A percentile compares a stretch with the other conserved stretches of the same genome.
Conservation (phyloP, 345 rosid genomes). For the Toxicodendron radicans region DNA sequence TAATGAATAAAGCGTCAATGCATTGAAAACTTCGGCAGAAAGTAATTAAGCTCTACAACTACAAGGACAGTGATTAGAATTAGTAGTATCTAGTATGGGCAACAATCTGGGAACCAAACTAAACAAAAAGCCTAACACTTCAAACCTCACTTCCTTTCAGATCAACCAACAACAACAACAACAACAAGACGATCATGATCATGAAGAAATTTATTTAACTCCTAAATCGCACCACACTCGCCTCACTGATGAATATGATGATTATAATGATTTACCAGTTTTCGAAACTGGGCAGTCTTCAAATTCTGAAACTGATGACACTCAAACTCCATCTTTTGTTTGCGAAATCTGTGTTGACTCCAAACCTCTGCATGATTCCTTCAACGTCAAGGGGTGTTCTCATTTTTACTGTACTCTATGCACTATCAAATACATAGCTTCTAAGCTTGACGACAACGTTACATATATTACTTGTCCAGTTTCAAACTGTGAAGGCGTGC, state of each 20-base stretch:
- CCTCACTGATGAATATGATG: not conserved
- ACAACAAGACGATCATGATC: not conserved
- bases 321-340: conserved; percentile 19
- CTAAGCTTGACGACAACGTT: conserved; percentile 47
- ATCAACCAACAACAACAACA: not conserved
- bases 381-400: conserved; percentile 43
- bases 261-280: not conserved
- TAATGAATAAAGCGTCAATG: too few relatives aligned
- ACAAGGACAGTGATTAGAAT: too few relatives aligned
- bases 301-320: not conserved
- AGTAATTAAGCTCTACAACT: too few relatives aligned
- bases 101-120: not conserved
- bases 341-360: conserved; percentile 59
- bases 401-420: conserved; percentile 57
- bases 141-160: not conserved
- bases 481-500: conserved; percentile 23
- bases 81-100: too few relatives aligned
- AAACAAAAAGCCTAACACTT: not conserved
- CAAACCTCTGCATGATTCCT: conserved; percentile 27
- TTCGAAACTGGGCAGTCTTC: not conserved
- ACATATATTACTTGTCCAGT: conserved; percentile 36
- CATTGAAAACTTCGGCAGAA: too few relatives aligned
- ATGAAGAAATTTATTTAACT: not conserved
- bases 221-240: not conserved
- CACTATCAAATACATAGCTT: conserved; percentile 41